Evolutionary conservation across 371 early-diverging fungal genomes (phyloP).

Genomic region (Massospora cicadina): DNA sequence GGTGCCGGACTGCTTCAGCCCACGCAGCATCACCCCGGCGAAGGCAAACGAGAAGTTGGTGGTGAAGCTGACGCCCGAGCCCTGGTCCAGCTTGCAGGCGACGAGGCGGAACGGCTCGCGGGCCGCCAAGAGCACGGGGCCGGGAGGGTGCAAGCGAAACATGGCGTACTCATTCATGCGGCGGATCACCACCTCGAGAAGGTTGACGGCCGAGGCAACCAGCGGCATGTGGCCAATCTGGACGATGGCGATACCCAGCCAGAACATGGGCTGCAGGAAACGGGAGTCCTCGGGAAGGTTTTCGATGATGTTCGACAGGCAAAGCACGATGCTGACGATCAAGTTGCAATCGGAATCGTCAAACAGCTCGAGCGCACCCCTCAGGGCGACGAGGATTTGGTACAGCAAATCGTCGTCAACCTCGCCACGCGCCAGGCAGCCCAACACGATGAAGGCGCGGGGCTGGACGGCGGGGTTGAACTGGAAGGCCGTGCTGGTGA

Average conservation of each 20-base stretch:
- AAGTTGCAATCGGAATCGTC: constrained; percentile 59
- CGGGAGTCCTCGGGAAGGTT: constrained; percentile 60
- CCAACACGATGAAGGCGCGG: constrained; percentile 78
- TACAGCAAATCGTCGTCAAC: constrained; percentile 74
- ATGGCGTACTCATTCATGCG: constrained; percentile 52
- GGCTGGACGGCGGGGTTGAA: constrained; percentile 86
- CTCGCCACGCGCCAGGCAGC: constrained; percentile 69
- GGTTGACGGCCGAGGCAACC: constrained; percentile 46
- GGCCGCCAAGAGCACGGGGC: constrained; percentile 43
- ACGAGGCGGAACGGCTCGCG: constrained; percentile 37
- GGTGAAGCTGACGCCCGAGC: constrained; percentile 61
- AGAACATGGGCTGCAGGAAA: constrained; percentile 66
- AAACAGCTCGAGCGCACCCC: constrained; percentile 65
- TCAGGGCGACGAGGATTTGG: constrained; percentile 70
- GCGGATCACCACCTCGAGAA: constrained; percentile 50
- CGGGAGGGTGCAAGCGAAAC: constrained; percentile 46
- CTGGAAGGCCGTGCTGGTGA: constrained; percentile 81
- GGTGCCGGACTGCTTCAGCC: constrained; percentile 52
- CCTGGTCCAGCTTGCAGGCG: constrained; percentile 42
- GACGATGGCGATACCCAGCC: constrained; percentile 71
- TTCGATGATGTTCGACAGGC: constrained; percentile 67
- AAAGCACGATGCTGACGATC: constrained; percentile 70
- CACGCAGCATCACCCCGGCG: constrained; percentile 61
- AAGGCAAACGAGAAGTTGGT: constrained; percentile 77
- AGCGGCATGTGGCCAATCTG: constrained; percentile 67